Evolutionary conservation across 768 basidiomycete genomes (phyloP).

Genomic region (Lentinula boryana): DNA sequence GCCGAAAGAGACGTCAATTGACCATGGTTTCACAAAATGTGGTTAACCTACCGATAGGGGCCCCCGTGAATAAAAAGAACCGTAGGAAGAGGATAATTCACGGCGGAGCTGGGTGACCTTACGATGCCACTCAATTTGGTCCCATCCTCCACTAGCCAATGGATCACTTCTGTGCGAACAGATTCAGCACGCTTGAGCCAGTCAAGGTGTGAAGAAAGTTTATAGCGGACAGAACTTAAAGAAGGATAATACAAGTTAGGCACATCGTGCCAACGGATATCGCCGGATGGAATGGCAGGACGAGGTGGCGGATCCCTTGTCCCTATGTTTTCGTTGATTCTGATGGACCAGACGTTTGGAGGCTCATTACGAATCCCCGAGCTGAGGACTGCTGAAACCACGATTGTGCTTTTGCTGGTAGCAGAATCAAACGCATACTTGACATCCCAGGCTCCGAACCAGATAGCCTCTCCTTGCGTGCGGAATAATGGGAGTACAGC

Average conservation of each 20-base stretch:
- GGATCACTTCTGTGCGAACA: constrained; percentile 20
- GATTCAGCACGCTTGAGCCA: constrained; percentile 24
- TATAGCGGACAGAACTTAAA: constrained; percentile 9
- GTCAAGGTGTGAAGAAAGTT: constrained; percentile 25
- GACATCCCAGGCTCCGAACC: constrained; percentile 32
- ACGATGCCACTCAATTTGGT: constrained; percentile 23
- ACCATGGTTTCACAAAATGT: not conserved
- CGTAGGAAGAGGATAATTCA: constrained; percentile 18
- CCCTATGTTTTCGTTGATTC: constrained; percentile 12
- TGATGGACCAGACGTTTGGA: constrained; percentile 27
- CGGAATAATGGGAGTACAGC: constrained; percentile 19
- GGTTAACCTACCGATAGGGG: constrained; percentile 21
- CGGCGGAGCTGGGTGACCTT: constrained; percentile 21
- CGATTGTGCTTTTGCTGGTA: constrained; percentile 13
- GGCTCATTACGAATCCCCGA: constrained; percentile 25
- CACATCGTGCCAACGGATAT: not conserved
- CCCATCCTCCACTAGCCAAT: constrained; percentile 25
- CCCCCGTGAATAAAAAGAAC: constrained; percentile 28
- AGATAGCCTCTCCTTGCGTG: constrained; percentile 25
- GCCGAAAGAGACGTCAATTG: constrained; percentile 1
- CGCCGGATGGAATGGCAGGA: constrained; percentile 5
- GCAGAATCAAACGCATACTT: constrained; percentile 17
- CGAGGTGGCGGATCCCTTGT: not conserved
- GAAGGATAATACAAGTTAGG: not conserved
- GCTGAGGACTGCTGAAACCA: constrained; percentile 26